Conservation (phyloP, 345 rosid species). For the Pistacia atlantica region DNA sequence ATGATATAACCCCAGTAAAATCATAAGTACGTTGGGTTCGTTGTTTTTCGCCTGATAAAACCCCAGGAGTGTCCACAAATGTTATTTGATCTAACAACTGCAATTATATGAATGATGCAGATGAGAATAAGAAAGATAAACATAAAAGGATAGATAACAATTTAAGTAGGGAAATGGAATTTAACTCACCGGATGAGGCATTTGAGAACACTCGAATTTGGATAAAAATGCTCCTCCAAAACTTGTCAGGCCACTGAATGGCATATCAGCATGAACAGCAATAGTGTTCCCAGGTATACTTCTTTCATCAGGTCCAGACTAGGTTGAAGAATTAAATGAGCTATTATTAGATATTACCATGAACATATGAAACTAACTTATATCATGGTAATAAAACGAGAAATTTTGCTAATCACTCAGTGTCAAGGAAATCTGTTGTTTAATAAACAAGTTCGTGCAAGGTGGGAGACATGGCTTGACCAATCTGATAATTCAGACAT, state of each 20-base stretch:
- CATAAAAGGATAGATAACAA: not conserved
- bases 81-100: slow-evolving; percentile 90
- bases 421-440: not conserved
- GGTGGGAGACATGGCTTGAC: no score
- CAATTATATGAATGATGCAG: slow-evolving; percentile 16
- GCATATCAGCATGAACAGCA: slow-evolving; percentile 92
- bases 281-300: slow-evolving; percentile 85
- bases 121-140: slow-evolving; percentile 5
- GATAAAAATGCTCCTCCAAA: slow-evolving; percentile 92
- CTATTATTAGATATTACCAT: not conserved
- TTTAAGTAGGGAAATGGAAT: not conserved
- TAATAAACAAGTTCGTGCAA: not conserved
- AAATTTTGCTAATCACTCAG: not conserved
- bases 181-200: slow-evolving; percentile 84
- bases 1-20: slow-evolving; percentile 89
- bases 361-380: not conserved
- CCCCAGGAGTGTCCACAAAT: slow-evolving; percentile 96
- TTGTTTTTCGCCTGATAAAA: slow-evolving; percentile 93
- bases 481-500: no score
- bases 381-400: not conserved
- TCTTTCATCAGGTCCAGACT: slow-evolving; percentile 88
- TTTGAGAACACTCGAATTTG: slow-evolving; percentile 89
- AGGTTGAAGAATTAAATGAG: slow-evolving; percentile 11
- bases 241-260: slow-evolving; percentile 75
- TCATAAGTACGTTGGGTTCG: slow-evolving; percentile 85